Percentiles rank a stretch among this genome's conserved stretches.
Evolutionary conservation across 768 basidiomycete species (phyloP).

Genomic region (Russula virescens): DNA sequence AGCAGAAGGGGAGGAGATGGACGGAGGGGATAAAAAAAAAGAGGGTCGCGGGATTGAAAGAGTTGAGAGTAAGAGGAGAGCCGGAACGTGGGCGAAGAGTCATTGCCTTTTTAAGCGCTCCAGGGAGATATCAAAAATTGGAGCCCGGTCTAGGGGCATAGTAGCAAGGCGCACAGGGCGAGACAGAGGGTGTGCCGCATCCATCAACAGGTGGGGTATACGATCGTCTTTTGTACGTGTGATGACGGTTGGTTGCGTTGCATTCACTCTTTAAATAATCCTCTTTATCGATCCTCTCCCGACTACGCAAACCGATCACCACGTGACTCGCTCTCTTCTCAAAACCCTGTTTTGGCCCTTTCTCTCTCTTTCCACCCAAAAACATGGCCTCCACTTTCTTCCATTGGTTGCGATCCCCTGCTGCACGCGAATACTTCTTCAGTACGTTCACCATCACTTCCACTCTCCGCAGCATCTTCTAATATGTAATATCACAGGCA

Average conservation of each 20-base stretch:
- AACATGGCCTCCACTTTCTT: constrained; percentile 80
- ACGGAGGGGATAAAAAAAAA: constrained; percentile 15
- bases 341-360: neutral
- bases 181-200: neutral
- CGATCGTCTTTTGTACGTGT: too few relatives aligned
- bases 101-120: constrained; percentile 22
- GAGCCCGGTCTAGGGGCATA: neutral
- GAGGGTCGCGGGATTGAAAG: neutral
- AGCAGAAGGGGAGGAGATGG: neutral
- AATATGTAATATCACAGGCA: constrained; percentile 49
- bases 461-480: constrained; percentile 19
- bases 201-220: too few relatives aligned
- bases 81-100: constrained; percentile 18
- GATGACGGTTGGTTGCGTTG: too few relatives aligned
- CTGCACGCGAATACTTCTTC: constrained; percentile 91
- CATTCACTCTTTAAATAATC: neutral
- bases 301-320: neutral
- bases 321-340: neutral
- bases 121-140: neutral
- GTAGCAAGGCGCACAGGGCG: neutral
- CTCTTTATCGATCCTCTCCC: neutral
- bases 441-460: constrained; percentile 52
- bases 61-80: neutral
- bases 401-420: constrained; percentile 87
- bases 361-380: neutral